phyloP scores from a whole-genome alignment of 1,284 basidiomycete genomes.

The Ceratobasidium sp. region DNA sequence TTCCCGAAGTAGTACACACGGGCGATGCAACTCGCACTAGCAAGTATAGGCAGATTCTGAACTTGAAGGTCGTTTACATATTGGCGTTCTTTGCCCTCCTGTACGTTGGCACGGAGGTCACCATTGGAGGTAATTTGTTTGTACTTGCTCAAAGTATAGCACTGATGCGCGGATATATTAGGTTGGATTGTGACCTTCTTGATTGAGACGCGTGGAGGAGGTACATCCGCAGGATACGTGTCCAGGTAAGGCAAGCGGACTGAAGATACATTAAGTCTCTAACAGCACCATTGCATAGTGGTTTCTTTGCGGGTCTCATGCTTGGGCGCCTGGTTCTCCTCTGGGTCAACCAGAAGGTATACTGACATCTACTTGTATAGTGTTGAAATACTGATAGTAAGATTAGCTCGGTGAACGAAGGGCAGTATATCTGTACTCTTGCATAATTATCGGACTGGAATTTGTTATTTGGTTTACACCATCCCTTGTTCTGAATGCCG shows the following conservation, averaged over 20 bases:
- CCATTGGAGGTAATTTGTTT: constrained; percentile 52
- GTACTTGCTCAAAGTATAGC: background rate
- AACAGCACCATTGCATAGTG: constrained; percentile 44
- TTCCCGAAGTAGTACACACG: constrained; percentile 32
- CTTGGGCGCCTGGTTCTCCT: constrained; percentile 56
- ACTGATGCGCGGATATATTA: constrained; percentile 39
- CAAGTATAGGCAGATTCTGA: constrained; percentile 40
- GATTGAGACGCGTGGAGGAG: constrained; percentile 56
- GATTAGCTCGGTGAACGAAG: constrained; percentile 54
- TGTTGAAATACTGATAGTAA: background rate
- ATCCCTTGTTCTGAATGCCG: constrained; percentile 39
- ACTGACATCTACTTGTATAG: background rate
- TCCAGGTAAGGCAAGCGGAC: constrained; percentile 44
- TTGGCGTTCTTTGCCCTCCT: constrained; percentile 56
- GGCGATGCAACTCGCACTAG: constrained; percentile 21
- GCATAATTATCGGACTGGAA: constrained; percentile 41
- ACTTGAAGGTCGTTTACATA: constrained; percentile 48
- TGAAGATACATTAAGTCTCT: background rate
- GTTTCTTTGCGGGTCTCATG: constrained; percentile 60
- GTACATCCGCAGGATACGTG: constrained; percentile 58
- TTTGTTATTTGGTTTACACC: constrained; percentile 41
- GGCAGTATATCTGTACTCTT: constrained; percentile 47
- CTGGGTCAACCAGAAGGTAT: constrained; percentile 59
- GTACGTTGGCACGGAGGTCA: constrained; percentile 59
- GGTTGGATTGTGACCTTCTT: constrained; percentile 63